Conservation (phyloP, 495 filamentous ascomycete genomes). For the Aspergillus ellipticus region DNA sequence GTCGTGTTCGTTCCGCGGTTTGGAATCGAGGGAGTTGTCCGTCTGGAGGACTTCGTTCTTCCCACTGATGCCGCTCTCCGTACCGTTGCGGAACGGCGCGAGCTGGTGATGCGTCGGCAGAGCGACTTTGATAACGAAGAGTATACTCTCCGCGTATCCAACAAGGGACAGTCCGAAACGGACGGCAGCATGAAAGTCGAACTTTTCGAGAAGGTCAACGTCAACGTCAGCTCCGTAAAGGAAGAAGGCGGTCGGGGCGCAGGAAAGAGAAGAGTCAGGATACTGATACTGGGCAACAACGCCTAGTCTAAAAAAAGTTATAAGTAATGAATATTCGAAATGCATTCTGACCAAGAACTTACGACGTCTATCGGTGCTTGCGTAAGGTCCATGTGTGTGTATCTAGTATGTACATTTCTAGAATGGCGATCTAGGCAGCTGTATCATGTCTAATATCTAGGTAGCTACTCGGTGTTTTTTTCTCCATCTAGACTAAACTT, state of each 20-base stretch:
- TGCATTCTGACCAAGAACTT: background rate
- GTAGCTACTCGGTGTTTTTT: background rate
- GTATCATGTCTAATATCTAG: background rate
- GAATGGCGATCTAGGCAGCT: background rate
- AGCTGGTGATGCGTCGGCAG: constrained; percentile 47
- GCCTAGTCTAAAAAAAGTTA: constrained; percentile 11
- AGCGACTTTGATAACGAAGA: constrained; percentile 78
- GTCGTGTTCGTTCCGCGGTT: constrained; percentile 94
- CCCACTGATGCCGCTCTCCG: constrained; percentile 53
- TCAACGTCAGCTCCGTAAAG: constrained; percentile 85
- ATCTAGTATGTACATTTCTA: background rate
- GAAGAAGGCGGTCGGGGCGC: constrained; percentile 70
- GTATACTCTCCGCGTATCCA: constrained; percentile 61
- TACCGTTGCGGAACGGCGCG: constrained; percentile 35
- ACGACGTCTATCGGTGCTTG: background rate
- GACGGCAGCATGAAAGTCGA: constrained; percentile 59
- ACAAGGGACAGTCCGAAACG: constrained; percentile 46
- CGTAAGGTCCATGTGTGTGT: background rate
- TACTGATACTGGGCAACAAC: constrained; percentile 30
- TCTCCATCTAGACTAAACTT: constrained; percentile 22
- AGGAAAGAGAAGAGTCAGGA: constrained; percentile 72
- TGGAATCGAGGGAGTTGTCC: constrained; percentile 88
- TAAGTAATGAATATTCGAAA: background rate
- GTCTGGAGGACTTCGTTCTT: constrained; percentile 74
- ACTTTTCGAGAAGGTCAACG: constrained; percentile 84